Base-by-base conservation (phyloP, 2,329 filamentous ascomycete species). In the Penicillium sclerotiorum region DNA sequence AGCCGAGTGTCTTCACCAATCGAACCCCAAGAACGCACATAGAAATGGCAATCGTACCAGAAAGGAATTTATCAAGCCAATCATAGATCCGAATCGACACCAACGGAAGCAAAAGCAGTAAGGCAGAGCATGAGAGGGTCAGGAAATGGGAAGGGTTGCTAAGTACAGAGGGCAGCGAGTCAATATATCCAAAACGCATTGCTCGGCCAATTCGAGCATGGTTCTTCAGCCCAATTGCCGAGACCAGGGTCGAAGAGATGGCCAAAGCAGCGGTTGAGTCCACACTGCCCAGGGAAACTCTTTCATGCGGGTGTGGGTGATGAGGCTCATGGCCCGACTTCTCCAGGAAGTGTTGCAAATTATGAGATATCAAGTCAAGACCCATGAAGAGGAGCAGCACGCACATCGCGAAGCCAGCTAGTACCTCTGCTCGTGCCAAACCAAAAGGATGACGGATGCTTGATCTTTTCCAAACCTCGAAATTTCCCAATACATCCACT, bases 311-410 rank as follows among this genome's bases (percentile, higher is more conserved):
- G 57, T 89, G 84, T 3, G 80, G 77, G 61, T 89, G 86, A 62
- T 95, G 90, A 18, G 89, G 80, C 46, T 86, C 81, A 63, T 95
- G 90, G 13, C 80, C 80, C 12, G 86, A 85, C 17, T 83, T 79
- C 71, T 96, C 93, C 9, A 99, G 82, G n/a, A 91, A 82, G 70
- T 99, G 93, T 67, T 96, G 94, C 13, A 96, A 78, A 52, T 90
- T 93, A 69, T 99, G 94, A 33, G 90, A 95, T 53, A 99, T 87
- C 41, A 99, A 83, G 63, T 99, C 94, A 63, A 97, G 87, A 17
- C 93, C 93, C 78, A 96, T 96, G 73, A 99, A 99, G n/a, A 96
- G 83, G 11, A 99, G 82, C 54, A 96, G 90, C 32, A 99, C 88
- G 44, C 91, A 95, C 85, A 97, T 90, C 53, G 92, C 94, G 58